Evolutionary conservation across 2,329 filamentous ascomycete species (phyloP).

Genomic region (Exophiala viscosa): DNA sequence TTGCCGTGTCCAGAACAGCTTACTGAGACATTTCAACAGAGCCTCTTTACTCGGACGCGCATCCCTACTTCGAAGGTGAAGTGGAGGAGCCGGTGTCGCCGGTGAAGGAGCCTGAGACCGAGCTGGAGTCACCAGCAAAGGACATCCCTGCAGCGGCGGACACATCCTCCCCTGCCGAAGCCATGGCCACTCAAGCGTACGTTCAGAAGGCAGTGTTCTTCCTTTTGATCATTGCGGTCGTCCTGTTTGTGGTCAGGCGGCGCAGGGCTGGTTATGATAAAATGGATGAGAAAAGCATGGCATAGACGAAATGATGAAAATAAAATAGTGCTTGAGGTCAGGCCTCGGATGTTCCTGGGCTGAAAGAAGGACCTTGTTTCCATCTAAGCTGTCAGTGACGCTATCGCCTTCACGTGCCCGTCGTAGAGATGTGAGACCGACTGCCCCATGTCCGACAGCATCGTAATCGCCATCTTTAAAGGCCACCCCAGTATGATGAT

Average conservation of each 20-base stretch:
- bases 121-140: constrained; percentile 9
- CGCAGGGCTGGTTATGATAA: constrained; percentile 19
- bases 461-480: too few relatives aligned
- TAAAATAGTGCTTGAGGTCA: not conserved
- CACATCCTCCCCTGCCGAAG: constrained; percentile 8
- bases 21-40: constrained; percentile 20
- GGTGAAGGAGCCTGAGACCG: not conserved
- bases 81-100: not conserved
- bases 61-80: constrained; percentile 24
- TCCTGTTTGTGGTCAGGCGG: constrained; percentile 16
- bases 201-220: constrained; percentile 22
- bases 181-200: constrained; percentile 19
- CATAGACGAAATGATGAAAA: constrained; percentile 8
- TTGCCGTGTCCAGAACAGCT: constrained; percentile 8
- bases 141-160: constrained; percentile 15
- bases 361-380: too few relatives aligned
- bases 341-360: too few relatives aligned
- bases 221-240: constrained; percentile 18
- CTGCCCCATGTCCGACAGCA: too few relatives aligned
- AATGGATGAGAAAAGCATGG: constrained; percentile 25
- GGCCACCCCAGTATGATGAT: too few relatives aligned
- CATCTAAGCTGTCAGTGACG: too few relatives aligned
- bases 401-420: too few relatives aligned
- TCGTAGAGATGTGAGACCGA: too few relatives aligned
- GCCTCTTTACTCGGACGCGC: constrained; percentile 22